These are phyloP conservation scores for Poronia punctata DNA, from an alignment of 495 filamentous ascomycete species.

Conservation along the genomic window DNA sequence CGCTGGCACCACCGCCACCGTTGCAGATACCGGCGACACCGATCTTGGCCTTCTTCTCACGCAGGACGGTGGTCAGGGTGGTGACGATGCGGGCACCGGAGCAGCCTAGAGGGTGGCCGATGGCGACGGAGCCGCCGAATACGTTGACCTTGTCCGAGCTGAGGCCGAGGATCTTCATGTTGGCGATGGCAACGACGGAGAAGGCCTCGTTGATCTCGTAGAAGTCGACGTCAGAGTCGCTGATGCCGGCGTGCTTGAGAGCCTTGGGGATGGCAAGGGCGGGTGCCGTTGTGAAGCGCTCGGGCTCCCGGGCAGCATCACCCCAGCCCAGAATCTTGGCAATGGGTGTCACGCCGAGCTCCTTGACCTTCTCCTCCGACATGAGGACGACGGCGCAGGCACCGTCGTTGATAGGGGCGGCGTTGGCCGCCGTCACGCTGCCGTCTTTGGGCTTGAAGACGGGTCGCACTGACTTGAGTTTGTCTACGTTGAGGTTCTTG, in stretches of 20 bases:
- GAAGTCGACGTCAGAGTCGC: constrained; percentile 69
- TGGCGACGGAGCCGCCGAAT: constrained; percentile 89
- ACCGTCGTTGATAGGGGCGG: constrained; percentile 90
- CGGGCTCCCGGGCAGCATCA: constrained; percentile 81
- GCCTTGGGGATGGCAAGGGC: constrained; percentile 96
- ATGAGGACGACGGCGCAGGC: constrained; percentile 85
- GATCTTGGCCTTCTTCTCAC: constrained; percentile 85
- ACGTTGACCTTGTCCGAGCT: constrained; percentile 86
- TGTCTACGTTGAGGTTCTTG: constrained; percentile 93
- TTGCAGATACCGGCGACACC: constrained; percentile 96
- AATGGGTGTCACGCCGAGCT: constrained; percentile 80
- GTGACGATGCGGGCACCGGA: constrained; percentile 89
- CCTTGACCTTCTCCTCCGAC: constrained; percentile 80
- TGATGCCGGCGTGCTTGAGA: constrained; percentile 79
- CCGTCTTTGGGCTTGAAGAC: constrained; percentile 76
- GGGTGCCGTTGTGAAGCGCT: constrained; percentile 92
- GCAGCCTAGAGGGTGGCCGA: constrained; percentile 90
- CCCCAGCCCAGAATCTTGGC: constrained; percentile 96
- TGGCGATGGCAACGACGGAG: constrained; percentile 90
- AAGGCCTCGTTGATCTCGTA: constrained; percentile 99
- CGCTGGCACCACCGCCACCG: constrained; percentile 89
- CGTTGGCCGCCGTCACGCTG: constrained; percentile 96
- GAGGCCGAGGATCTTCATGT: constrained; percentile 80
- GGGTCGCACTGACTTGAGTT: constrained; percentile 76
- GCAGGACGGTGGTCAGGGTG: constrained; percentile 84